Evolutionary conservation across 192 early-diverging fungal genomes (phyloP), one percentile per base, ranked within the genome.

Genomic region (Entomortierella chlamydospora): DNA sequence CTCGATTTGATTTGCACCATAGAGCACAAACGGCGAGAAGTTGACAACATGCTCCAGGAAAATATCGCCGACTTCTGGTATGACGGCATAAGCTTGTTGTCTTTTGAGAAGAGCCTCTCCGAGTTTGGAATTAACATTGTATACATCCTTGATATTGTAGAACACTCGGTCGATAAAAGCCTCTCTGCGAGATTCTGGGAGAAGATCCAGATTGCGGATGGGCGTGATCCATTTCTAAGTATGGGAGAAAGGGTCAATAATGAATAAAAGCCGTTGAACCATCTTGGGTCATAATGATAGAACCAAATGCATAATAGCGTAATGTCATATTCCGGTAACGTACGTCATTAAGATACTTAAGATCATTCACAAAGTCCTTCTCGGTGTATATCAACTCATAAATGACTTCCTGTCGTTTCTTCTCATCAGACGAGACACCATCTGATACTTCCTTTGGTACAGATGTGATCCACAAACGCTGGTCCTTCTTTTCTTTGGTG

Each of bases 301-400:
- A n/a, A n/a, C n/a, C n/a, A n/a, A n/a, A n/a, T n/a, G n/a, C n/a
- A n/a, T n/a, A n/a, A n/a, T n/a, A 47, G 45, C 20, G 4, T 2
- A 20, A 12, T 12, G 12, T 47, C 45, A 47, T 12, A 9, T 41
- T 17, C 5, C 4, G 20, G 5, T 47, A 4, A 58, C 77, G 34
- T 83, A 93, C 93, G 64, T 89, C 90, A 74, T 92, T 86, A 15
- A 98, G 81, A 34, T 93, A 88, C 57, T 89, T 90, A 42, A 99
- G 83, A 57, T 99, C 96, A 50, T 87, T 87, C 37, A 97, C 93
- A 87, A 95, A 99, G 72, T 97, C 93, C 64, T 91, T 90, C 72
- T 99, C 95, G 7, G 92, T 96, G 45, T 95, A 90, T 33, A 97
- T 93, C 51, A 98, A 65, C 83, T 99, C 97, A 72, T 91, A 97